Evolutionary conservation across 73 alveolate species (phyloP), one percentile per base, ranked within the genome.

Genomic region (Tetrahymena elliotti): DNA sequence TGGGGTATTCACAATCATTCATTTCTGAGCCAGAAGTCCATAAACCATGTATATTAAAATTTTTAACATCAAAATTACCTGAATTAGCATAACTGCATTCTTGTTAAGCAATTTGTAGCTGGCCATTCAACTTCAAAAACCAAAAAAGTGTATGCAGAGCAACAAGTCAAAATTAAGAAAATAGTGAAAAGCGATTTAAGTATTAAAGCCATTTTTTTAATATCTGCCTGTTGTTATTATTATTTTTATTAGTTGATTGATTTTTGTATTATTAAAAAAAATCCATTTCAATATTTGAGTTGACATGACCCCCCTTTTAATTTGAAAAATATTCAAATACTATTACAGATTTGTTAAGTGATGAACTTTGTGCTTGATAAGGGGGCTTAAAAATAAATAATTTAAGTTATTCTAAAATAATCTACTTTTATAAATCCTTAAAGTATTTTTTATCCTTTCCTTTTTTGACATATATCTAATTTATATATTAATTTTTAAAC

Each of bases 51-150:
- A 54, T 94, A 47, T 94, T 94, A 93, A 94, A 94, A 47, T 94
- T 94, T 20, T 39, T 39, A 27, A 38, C 93, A 88, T 94, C 96
- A 33, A 38, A 94, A 31, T 94, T 84, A 13, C 94, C 94, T 92
- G 93, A 84, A 36, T 94, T 84, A 16, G 94, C 83, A 33, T 84
- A 31, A 33, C 93, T 40, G 34, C 96, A 94, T 24, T 94, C 41
- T 38, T 38, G 93, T 47, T 40, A 39, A 47, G 47, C 96, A 94
- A 34, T 84, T 53, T 10, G 96, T 47, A 84, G 95, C 96, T 84
- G 96, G 96, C 96, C 96, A 94, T 47, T 94, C 96, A 52, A 41
- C 33, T 33, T 94, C 96, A 84, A 94, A 94, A 10, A 54, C 84
- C 20, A 54, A 13, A 31, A 54, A 54, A 54, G 84, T 54, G 31